phyloP scores from a whole-genome alignment of 2,329 filamentous ascomycete genomes.

The Xylaria sp. region DNA sequence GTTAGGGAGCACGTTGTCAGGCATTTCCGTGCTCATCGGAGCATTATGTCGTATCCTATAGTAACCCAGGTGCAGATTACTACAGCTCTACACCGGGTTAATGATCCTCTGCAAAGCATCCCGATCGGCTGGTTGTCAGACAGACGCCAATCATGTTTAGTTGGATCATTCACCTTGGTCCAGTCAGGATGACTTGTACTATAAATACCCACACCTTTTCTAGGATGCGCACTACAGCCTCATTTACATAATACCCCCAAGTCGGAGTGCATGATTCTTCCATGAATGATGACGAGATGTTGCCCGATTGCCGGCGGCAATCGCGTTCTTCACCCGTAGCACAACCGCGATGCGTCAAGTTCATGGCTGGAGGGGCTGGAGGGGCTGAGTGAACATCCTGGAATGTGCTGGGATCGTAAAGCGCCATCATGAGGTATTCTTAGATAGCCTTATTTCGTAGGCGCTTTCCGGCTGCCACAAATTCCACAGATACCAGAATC shows the following conservation, averaged over 20 bases:
- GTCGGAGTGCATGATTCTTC: not conserved
- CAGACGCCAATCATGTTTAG: not conserved
- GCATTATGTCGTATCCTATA: not conserved
- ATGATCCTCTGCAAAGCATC: too few species aligned
- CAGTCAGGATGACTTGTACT: not conserved
- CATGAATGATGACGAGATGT: not conserved
- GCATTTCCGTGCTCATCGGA: not conserved
- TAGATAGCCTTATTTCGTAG: constrained; percentile 24
- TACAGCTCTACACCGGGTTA: too few species aligned
- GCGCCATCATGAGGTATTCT: not conserved
- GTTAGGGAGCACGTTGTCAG: not conserved
- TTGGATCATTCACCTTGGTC: not conserved
- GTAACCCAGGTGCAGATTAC: too few species aligned
- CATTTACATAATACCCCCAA: not conserved
- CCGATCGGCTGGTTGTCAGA: not conserved
- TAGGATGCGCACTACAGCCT: not conserved
- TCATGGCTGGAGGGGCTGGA: too few species aligned
- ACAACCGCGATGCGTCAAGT: not conserved
- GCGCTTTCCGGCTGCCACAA: constrained; percentile 57
- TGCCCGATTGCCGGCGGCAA: not conserved
- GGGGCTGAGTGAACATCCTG: not conserved
- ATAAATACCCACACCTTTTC: not conserved
- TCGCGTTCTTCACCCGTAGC: not conserved
- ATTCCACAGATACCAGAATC: constrained; percentile 74
- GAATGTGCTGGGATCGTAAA: not conserved